Evolutionary conservation across 257 asterid genomes (phyloP), one percentile per base, ranked within the genome.

Genomic region (Misopates orontium): DNA sequence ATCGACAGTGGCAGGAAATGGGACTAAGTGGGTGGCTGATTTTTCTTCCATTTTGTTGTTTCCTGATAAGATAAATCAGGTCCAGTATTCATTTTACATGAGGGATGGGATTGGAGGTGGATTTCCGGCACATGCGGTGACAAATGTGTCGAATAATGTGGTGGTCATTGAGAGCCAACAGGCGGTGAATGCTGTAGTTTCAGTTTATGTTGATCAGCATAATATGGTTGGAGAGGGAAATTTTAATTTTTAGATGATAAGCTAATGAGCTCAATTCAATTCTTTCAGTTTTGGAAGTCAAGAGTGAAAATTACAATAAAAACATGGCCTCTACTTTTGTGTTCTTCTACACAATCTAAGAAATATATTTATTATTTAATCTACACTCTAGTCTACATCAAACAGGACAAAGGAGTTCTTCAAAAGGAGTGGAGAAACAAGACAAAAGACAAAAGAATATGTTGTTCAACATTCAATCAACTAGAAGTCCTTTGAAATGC

Each of bases 141-240:
- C 84, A 1, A 78, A 75, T 64, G 80, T 87, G 48, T 74, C 88
- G 14, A 61, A 71, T 50, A 84, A 84, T 69, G 73, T 71, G 56
- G 91, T 87, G 55, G 83, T 84, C 67, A 63, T 80, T 25, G 87
- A 84, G 87, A 80, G 83, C 56, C 73, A 80, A 53, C 52, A 71
- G 54, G 39, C 60, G 0, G 84, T 59, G 10, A 66, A 80, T 21
- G 91, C 80, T 1, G 76, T 75, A 18, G 74, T 82, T 61, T 84
- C 88, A 16, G 79, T 84, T 49, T 56, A 44, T 28, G 95, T 84
- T 50, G 91, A 87, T 70, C 95, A 87, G 72, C 51, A 84, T 44
- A 84, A 75, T 54, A 32, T 71, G 66, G 60, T 57, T 51, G 95
- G 88, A 19, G 87, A 80, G 60, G 71, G 31, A 7, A 55, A 48